A percentile compares a stretch with the other conserved stretches of the same genome.
phyloP scores from a whole-genome alignment of 1,284 basidiomycete genomes.

The Irpex sp. region DNA sequence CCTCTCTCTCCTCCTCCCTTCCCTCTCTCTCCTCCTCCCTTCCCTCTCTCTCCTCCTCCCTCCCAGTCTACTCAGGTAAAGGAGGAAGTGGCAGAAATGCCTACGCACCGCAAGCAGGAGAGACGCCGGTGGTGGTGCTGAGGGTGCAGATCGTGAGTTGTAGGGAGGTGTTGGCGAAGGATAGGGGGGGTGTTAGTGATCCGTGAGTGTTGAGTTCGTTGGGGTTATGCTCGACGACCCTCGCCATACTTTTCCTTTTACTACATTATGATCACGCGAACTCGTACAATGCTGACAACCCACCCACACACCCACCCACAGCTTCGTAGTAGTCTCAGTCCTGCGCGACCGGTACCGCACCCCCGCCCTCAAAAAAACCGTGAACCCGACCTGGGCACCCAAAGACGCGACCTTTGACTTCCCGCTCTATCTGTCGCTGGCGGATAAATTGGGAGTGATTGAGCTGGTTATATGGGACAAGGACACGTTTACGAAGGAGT shows the following conservation, averaged over 20 bases:
- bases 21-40: no score
- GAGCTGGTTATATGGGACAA: slow-evolving; percentile 94
- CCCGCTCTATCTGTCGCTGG: slow-evolving; percentile 71
- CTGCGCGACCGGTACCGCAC: slow-evolving; percentile 68
- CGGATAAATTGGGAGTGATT: slow-evolving; percentile 68
- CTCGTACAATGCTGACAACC: no score
- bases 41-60: slow-evolving; percentile 18
- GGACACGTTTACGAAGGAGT: slow-evolving; percentile 85
- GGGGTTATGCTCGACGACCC: neutral
- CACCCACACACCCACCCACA: slow-evolving; percentile 21
- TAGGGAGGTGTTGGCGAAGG: slow-evolving; percentile 53
- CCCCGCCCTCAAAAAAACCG: slow-evolving; percentile 71
- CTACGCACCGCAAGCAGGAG: slow-evolving; percentile 52
- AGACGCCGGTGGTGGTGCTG: slow-evolving; percentile 59
- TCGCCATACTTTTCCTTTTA: neutral
- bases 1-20: no score
- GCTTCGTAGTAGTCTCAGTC: slow-evolving; percentile 70
- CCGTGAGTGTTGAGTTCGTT: slow-evolving; percentile 47
- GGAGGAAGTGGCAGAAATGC: slow-evolving; percentile 31
- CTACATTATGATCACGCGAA: neutral
- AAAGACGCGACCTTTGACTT: slow-evolving; percentile 85
- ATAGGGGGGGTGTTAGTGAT: slow-evolving; percentile 63
- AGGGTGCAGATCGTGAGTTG: slow-evolving; percentile 64
- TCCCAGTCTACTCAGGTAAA: slow-evolving; percentile 34
- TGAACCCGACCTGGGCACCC: slow-evolving; percentile 70